Conservation (phyloP, 495 filamentous ascomycete genomes). For the Chlorociboria aeruginascens region DNA sequence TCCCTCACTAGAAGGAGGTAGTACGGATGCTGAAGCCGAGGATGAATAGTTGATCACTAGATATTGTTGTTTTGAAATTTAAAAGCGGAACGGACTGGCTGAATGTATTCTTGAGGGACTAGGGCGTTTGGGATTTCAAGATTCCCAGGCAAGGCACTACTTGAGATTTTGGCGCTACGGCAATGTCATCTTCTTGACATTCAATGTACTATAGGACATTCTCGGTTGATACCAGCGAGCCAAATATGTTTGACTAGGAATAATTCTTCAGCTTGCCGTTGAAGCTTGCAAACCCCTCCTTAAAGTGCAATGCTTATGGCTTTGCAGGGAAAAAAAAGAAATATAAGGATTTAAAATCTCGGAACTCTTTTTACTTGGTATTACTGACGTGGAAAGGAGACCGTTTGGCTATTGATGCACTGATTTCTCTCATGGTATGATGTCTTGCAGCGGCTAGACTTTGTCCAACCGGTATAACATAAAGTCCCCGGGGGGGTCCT, state of each 20-base stretch:
- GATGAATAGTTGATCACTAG: conserved; percentile 11
- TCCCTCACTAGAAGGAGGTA: background rate
- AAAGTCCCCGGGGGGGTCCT: too few relatives aligned
- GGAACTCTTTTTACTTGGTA: too few relatives aligned
- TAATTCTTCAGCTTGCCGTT: background rate
- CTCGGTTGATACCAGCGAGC: background rate
- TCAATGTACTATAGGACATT: background rate
- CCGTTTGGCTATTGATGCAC: too few relatives aligned
- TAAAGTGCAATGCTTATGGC: too few relatives aligned
- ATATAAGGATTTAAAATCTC: too few relatives aligned
- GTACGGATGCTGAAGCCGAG: conserved; percentile 19
- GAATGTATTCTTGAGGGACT: background rate
- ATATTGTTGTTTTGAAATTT: background rate
- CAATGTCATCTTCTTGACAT: background rate
- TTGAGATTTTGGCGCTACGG: background rate
- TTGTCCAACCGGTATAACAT: too few relatives aligned
- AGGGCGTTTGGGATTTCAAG: background rate
- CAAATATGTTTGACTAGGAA: background rate
- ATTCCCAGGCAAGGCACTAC: background rate
- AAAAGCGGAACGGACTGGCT: background rate
- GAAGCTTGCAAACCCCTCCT: background rate
- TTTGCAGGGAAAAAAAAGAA: too few relatives aligned
- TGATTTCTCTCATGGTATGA: too few relatives aligned
- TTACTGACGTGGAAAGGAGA: too few relatives aligned
- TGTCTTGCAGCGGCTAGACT: too few relatives aligned